These are phyloP conservation scores for Heimioporus sp. DNA, from an alignment of 768 basidiomycete genomes.

Conservation along the genomic window DNA sequence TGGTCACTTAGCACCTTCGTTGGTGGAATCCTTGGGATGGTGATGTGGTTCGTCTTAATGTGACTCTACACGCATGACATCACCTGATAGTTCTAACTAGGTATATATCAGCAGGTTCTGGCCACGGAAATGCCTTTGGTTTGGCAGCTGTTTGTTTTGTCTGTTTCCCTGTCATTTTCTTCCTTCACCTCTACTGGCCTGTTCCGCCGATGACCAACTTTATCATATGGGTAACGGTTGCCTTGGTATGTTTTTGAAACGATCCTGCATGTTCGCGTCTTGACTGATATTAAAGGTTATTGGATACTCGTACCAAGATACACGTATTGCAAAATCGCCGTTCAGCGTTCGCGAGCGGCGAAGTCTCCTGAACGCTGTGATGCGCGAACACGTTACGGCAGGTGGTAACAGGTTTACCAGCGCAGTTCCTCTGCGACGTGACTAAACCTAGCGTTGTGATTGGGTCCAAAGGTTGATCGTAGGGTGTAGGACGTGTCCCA, in stretches of 20 bases:
- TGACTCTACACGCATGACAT: background rate
- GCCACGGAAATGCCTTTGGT: slow-evolving; percentile 63
- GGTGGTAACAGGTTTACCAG: too few species aligned
- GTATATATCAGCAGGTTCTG: slow-evolving; percentile 68
- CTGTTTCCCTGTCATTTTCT: slow-evolving; percentile 72
- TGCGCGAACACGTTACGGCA: too few species aligned
- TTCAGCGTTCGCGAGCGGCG: too few species aligned
- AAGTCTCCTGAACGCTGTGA: too few species aligned
- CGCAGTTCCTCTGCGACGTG: too few species aligned
- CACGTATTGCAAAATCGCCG: slow-evolving; percentile 32
- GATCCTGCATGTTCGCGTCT: background rate
- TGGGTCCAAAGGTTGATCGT: too few species aligned
- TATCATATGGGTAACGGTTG: slow-evolving; percentile 62
- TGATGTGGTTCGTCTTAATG: slow-evolving; percentile 55
- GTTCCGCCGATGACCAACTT: slow-evolving; percentile 70
- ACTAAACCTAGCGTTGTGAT: too few species aligned
- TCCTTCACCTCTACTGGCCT: slow-evolving; percentile 72
- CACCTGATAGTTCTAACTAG: slow-evolving; percentile 29
- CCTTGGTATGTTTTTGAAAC: slow-evolving; percentile 43
- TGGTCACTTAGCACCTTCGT: slow-evolving; percentile 64
- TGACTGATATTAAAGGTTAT: slow-evolving; percentile 44
- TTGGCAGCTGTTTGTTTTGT: slow-evolving; percentile 66
- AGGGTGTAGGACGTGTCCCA: too few species aligned
- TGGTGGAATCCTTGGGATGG: slow-evolving; percentile 60
- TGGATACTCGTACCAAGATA: slow-evolving; percentile 73